These are phyloP conservation scores for Myxozyma sirexii DNA, from an alignment of 805 yeast species.

Conservation along the genomic window DNA sequence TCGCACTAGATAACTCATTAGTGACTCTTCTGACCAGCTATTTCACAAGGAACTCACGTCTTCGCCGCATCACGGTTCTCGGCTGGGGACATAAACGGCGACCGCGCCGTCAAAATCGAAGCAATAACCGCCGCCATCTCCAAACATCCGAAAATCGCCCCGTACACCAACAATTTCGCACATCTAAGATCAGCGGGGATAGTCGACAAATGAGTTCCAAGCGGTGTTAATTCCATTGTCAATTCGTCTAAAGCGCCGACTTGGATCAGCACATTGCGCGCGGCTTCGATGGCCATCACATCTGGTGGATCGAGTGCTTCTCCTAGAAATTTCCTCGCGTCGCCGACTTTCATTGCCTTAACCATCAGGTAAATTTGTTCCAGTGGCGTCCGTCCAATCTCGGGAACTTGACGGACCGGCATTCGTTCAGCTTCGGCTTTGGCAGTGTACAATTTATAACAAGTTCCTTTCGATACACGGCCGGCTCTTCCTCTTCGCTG, in stretches of 20 bases:
- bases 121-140: slow-evolving; percentile 81
- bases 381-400: slow-evolving; percentile 78
- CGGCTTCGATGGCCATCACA: slow-evolving; percentile 52
- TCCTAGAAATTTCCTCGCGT: slow-evolving; percentile 69
- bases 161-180: slow-evolving; percentile 78
- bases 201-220: slow-evolving; percentile 78
- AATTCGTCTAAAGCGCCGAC: slow-evolving; percentile 68
- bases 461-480: slow-evolving; percentile 80
- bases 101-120: slow-evolving; percentile 69
- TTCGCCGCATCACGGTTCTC: slow-evolving; percentile 71
- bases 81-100: slow-evolving; percentile 66
- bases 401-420: slow-evolving; percentile 81
- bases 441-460: slow-evolving; percentile 76
- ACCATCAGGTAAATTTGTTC: slow-evolving; percentile 83
- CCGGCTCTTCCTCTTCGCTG: slow-evolving; percentile 99
- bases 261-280: slow-evolving; percentile 57
- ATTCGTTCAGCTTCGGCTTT: slow-evolving; percentile 58
- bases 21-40: background rate
- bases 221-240: slow-evolving; percentile 59
- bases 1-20: slow-evolving; percentile 24
- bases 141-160: slow-evolving; percentile 80
- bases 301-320: slow-evolving; percentile 85
- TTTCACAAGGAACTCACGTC: slow-evolving; percentile 39
- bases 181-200: slow-evolving; percentile 83
- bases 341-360: slow-evolving; percentile 81